These are phyloP conservation scores for Xenoacremonium recifei DNA, from an alignment of 2,329 filamentous ascomycete genomes.

Conservation along the genomic window DNA sequence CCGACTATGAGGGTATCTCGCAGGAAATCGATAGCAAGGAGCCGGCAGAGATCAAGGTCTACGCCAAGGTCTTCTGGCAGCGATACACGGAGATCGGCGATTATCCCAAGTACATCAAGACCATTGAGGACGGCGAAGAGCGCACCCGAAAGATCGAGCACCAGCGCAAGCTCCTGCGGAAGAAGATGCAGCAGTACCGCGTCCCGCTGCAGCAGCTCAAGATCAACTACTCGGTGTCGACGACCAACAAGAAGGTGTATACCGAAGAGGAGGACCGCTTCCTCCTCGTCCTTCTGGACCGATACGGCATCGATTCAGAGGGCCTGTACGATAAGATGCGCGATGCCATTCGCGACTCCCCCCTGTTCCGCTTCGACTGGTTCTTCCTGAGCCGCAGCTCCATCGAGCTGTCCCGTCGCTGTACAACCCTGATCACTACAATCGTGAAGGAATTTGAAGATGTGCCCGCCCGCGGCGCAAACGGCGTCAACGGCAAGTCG, in stretches of 20 bases:
- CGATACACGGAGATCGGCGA: slow-evolving; percentile 88
- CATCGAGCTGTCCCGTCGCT: slow-evolving; percentile 86
- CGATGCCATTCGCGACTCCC: slow-evolving; percentile 94
- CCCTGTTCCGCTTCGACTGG: slow-evolving; percentile 98
- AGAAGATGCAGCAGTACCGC: slow-evolving; percentile 96
- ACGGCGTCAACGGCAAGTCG: slow-evolving; percentile 63
- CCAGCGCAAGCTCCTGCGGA: slow-evolving; percentile 87
- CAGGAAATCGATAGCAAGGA: slow-evolving; percentile 90
- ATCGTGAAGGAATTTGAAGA: slow-evolving; percentile 94
- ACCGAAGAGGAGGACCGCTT: slow-evolving; percentile 98
- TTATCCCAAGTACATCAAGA: slow-evolving; percentile 82
- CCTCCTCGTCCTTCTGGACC: slow-evolving; percentile 87
- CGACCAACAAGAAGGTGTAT: slow-evolving; percentile 99
- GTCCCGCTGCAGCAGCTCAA: slow-evolving; percentile 96
- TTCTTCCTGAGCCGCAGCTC: slow-evolving; percentile 96
- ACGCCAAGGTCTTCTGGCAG: slow-evolving; percentile 95
- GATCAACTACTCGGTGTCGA: slow-evolving; percentile 98
- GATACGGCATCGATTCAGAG: slow-evolving; percentile 88
- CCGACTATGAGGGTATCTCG: slow-evolving; percentile 80
- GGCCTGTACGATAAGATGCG: slow-evolving; percentile 89
- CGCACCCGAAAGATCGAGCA: slow-evolving; percentile 85
- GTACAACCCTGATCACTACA: slow-evolving; percentile 90
- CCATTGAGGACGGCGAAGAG: slow-evolving; percentile 92
- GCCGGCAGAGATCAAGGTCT: slow-evolving; percentile 79
- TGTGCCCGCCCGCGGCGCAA: slow-evolving; percentile 49